phyloP scores from a whole-genome alignment of 352 stramenopile genomes.

The Globisporangium emineosum region DNA sequence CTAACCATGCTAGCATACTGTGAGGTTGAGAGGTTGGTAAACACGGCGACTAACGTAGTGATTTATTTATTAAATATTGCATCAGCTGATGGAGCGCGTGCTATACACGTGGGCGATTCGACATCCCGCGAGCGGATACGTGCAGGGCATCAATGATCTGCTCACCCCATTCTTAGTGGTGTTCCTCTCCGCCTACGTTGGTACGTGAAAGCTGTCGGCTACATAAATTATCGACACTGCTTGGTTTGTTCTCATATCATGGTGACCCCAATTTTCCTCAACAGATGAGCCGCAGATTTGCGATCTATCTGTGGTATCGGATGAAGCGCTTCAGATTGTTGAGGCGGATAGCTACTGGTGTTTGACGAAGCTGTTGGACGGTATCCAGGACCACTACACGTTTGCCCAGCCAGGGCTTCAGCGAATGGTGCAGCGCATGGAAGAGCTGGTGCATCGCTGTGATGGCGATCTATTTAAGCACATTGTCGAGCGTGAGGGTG shows the following conservation, averaged over 20 bases:
- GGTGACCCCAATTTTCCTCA: background rate
- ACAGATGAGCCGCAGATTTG: conserved; percentile 72
- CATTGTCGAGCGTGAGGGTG: conserved; percentile 89
- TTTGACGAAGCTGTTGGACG: conserved; percentile 97
- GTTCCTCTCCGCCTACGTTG: conserved; percentile 89
- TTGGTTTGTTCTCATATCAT: background rate
- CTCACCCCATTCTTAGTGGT: conserved; percentile 97
- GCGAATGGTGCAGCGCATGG: conserved; percentile 96
- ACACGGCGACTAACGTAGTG: background rate
- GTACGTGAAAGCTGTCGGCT: conserved; percentile 24
- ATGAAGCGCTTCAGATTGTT: conserved; percentile 75
- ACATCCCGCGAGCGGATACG: conserved; percentile 98
- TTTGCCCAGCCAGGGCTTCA: conserved; percentile 97
- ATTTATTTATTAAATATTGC: conserved; percentile 23
- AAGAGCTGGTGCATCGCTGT: conserved; percentile 96
- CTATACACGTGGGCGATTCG: conserved; percentile 99
- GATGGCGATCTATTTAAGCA: conserved; percentile 95
- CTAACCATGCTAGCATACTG: background rate
- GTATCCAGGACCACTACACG: conserved; percentile 99
- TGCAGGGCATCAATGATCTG: conserved; percentile 99
- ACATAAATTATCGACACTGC: background rate
- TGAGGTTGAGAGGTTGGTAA: background rate
- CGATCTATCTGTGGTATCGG: conserved; percentile 63
- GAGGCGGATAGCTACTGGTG: conserved; percentile 99
- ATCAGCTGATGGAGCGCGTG: conserved; percentile 91